Base-by-base conservation (phyloP, 2,329 filamentous ascomycete species). In the Fusarium protoensiforme region DNA sequence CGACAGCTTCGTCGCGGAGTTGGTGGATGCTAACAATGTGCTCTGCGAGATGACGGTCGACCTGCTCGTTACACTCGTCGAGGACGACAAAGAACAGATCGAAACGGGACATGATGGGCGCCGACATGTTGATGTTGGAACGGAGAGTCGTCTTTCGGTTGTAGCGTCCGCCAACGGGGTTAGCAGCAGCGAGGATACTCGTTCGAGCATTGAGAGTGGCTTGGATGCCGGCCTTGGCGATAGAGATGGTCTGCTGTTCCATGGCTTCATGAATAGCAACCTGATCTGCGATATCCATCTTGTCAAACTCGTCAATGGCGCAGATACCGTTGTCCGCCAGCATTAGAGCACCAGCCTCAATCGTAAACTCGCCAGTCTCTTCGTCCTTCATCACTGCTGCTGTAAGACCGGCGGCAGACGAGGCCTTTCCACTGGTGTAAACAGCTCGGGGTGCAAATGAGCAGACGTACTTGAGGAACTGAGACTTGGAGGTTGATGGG, bases 231-330 rank as follows among this genome's bases (percentile, higher is more conserved):
- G 96, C 96, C 85, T 99, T 99, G 68, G 96, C 96, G 78, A 99
- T 99, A 10, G 95, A 98, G 75, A 99, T 99, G 7, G 96, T 99
- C 84, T 99, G 96, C 86, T 99, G 96, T 89, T 99, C 96, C 96
- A 99, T 99, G 68, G 96, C 96, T 90, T 99, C 96, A 89, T 99
- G 96, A 79, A 99, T 99, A 74, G 96, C 96, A 64, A 99, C 96
- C 85, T 99, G 96, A 81, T 99, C 96, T 61, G 87, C 91, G 71
- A 99, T 93, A 79, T 99, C 96, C 96, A 99, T 99, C 86, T 99
- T 99, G 90, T 99, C 96, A 78, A 99, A 99, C 81, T 99, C 96
- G 80, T 99, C 96, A 81, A 99, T 99, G 68, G 95, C 95, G 83
- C 96, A 99, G 78, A 98, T 97, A 62, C 96, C 96, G 75, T 98